Evolutionary conservation across 2,329 filamentous ascomycete species (phyloP).

Genomic region (Metarhizium anisopliae): DNA sequence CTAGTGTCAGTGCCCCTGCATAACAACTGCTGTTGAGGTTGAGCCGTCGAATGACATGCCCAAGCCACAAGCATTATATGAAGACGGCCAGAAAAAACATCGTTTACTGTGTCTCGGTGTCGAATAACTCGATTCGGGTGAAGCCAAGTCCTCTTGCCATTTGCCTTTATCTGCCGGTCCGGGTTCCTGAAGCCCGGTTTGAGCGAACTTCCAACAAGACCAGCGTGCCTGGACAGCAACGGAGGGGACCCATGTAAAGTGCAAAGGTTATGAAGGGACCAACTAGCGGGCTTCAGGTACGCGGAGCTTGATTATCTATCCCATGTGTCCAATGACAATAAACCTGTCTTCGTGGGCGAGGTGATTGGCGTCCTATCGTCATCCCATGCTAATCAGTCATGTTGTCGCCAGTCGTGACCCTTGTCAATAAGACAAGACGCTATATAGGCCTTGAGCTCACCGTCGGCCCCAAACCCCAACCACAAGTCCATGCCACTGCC

Average conservation of each 20-base stretch:
- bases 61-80: background rate
- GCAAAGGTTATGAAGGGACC: background rate
- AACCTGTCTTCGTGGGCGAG: background rate
- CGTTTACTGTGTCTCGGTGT: background rate
- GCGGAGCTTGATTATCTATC: background rate
- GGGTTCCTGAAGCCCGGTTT: background rate
- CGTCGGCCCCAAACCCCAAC: background rate
- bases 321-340: background rate
- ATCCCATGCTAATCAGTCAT: background rate
- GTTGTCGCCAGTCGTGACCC: background rate
- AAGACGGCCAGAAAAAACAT: background rate
- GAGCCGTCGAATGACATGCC: background rate
- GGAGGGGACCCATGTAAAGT: background rate
- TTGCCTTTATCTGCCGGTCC: background rate
- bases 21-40: background rate
- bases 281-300: background rate
- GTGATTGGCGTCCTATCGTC: background rate
- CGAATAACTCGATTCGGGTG: background rate
- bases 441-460: slow-evolving; percentile 2
- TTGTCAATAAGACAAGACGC: background rate
- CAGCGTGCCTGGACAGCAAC: background rate
- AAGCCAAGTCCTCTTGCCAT: background rate
- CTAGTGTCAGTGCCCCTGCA: background rate
- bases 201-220: background rate
- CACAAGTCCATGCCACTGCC: background rate